Conservation (phyloP, 1,284 basidiomycete species). For the Cutaneotrichosporon cutaneum region DNA sequence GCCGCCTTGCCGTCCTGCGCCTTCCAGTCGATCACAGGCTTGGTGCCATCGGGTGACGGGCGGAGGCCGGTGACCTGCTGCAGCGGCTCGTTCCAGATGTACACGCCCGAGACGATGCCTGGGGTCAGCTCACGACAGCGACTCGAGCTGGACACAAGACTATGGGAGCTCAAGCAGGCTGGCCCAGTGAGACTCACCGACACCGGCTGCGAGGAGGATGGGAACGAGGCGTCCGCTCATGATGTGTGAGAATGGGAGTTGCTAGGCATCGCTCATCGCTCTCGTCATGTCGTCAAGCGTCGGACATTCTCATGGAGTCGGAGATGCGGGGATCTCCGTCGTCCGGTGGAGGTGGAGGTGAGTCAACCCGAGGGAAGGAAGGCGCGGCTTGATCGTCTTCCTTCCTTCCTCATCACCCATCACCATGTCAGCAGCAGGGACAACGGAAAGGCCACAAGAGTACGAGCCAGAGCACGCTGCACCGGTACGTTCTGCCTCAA, state of each 20-base stretch:
- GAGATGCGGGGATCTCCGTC: background rate
- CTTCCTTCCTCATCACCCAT: background rate
- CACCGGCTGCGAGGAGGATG: conserved; percentile 29
- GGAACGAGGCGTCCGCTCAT: conserved; percentile 28
- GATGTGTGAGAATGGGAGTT: conserved; percentile 14
- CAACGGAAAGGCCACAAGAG: background rate
- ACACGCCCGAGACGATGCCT: conserved; percentile 40
- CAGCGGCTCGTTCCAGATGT: conserved; percentile 39
- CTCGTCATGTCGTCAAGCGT: background rate
- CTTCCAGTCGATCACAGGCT: conserved; percentile 4
- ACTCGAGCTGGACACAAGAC: background rate
- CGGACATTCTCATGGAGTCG: background rate
- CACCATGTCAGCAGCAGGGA: background rate
- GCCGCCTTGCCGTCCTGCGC: background rate
- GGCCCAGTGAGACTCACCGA: conserved; percentile 34
- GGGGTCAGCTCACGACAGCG: conserved; percentile 4
- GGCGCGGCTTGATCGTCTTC: background rate
- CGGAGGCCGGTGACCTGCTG: conserved; percentile 35
- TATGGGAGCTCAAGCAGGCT: background rate
- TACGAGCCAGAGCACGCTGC: background rate
- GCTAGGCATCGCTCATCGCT: background rate
- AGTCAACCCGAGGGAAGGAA: conserved; percentile 5
- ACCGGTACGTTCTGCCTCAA: background rate
- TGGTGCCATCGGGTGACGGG: conserved; percentile 16
- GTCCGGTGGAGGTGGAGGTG: conserved; percentile 1